These are phyloP conservation scores for Xylariales sp. DNA, from an alignment of 2,329 filamentous ascomycete species.

Conservation along the genomic window DNA sequence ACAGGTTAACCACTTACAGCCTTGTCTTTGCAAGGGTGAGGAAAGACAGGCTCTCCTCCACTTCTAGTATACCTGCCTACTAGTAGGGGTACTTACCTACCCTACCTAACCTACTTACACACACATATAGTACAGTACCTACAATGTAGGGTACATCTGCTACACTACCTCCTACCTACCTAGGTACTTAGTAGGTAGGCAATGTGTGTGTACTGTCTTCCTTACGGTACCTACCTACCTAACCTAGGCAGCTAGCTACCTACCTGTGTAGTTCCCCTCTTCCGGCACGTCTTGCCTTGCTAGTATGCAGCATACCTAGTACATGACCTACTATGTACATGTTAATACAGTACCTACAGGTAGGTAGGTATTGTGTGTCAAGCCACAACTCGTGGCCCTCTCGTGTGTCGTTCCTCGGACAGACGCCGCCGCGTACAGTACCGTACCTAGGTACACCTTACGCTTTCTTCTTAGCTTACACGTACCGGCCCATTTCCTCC, in stretches of 20 bases:
- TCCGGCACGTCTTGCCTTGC: slow-evolving; percentile 41
- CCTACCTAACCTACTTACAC: too few species aligned
- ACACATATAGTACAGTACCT: too few species aligned
- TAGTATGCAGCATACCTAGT: too few species aligned
- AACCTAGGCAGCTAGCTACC: too few species aligned
- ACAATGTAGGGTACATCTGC: too few species aligned
- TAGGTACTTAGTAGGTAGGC: too few species aligned
- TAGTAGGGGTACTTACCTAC: neutral
- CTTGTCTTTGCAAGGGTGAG: slow-evolving; percentile 48
- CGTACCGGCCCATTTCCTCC: slow-evolving; percentile 31
- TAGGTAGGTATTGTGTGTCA: slow-evolving; percentile 31
- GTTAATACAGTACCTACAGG: too few species aligned
- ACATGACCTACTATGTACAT: too few species aligned
- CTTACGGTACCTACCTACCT: neutral
- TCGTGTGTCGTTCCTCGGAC: slow-evolving; percentile 29
- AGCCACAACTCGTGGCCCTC: slow-evolving; percentile 42
- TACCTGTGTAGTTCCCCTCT: slow-evolving; percentile 30
- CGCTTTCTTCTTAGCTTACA: slow-evolving; percentile 12
- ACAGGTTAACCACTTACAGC: slow-evolving; percentile 47
- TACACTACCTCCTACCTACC: neutral
- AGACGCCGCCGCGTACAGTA: slow-evolving; percentile 23
- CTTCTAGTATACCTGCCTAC: slow-evolving; percentile 6
- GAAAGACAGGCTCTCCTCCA: slow-evolving; percentile 47
- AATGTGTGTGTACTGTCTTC: neutral
- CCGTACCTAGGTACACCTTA: neutral